These are phyloP conservation scores for Holtermannia corniformis DNA, from an alignment of 768 basidiomycete genomes.

Conservation along the genomic window DNA sequence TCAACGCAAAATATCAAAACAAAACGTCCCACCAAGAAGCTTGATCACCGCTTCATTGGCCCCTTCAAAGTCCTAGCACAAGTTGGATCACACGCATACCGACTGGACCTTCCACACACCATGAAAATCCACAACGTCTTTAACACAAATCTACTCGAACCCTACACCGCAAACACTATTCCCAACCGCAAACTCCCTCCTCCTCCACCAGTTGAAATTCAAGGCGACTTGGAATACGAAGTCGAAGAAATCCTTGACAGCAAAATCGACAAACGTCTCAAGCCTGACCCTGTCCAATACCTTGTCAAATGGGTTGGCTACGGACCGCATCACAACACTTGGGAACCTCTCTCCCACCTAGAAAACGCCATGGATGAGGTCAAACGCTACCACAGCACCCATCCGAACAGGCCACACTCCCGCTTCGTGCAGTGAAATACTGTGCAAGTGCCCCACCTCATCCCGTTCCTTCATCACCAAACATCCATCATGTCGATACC, in stretches of 20 bases:
- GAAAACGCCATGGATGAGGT: too few species aligned
- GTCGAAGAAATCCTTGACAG: constrained; percentile 28
- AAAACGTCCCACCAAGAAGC: constrained; percentile 16
- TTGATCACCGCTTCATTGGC: constrained; percentile 17
- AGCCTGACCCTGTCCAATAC: too few species aligned
- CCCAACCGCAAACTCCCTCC: constrained; percentile 10
- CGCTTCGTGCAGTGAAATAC: too few species aligned
- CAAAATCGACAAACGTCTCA: too few species aligned
- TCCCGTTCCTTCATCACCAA: too few species aligned
- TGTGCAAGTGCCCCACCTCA: too few species aligned
- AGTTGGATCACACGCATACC: constrained; percentile 4
- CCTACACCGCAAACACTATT: constrained; percentile 5
- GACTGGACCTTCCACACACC: constrained; percentile 10
- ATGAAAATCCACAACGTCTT: constrained; percentile 20
- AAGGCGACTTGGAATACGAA: constrained; percentile 9
- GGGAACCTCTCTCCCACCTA: too few species aligned
- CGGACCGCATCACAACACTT: too few species aligned
- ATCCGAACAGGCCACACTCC: too few species aligned
- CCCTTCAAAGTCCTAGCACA: constrained; percentile 11
- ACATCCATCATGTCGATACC: too few species aligned
- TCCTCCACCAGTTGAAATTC: constrained; percentile 10
- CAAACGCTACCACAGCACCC: too few species aligned
- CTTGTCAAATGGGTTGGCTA: too few species aligned
- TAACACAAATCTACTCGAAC: constrained; percentile 12
- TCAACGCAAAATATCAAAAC: constrained; percentile 13